Evolutionary conservation across 192 early-diverging fungal species (phyloP).

Genomic region (Coemansia sp.): DNA sequence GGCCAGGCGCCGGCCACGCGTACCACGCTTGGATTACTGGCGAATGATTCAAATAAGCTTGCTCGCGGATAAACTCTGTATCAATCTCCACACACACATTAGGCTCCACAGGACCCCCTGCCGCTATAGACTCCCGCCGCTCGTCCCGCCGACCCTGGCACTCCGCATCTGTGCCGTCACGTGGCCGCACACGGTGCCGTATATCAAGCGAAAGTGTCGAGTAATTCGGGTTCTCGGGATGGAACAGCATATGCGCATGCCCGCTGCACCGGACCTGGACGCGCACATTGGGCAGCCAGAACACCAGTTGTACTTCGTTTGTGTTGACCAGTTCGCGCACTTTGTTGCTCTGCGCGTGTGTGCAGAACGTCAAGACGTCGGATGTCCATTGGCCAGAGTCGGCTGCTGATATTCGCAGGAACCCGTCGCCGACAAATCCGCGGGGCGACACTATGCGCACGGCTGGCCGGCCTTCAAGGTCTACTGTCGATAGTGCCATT

Average conservation of each 20-base stretch:
- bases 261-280: conserved; percentile 48
- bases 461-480: conserved; percentile 38
- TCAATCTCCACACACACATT: conserved; percentile 24
- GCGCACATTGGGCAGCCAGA: conserved; percentile 28
- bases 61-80: conserved; percentile 48
- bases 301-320: conserved; percentile 41
- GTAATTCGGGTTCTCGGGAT: conserved; percentile 50
- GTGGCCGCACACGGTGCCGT: conserved; percentile 45
- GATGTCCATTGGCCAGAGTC: conserved; percentile 49
- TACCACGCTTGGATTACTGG: conserved; percentile 51
- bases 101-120: conserved; percentile 10
- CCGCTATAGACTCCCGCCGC: not conserved
- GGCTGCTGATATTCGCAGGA: conserved; percentile 25
- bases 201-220: conserved; percentile 45
- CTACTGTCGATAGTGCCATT: conserved; percentile 44
- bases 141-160: conserved; percentile 11
- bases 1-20: conserved; percentile 52
- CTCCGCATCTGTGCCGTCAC: conserved; percentile 16
- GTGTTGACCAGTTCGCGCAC: conserved; percentile 40
- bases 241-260: conserved; percentile 44
- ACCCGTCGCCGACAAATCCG: conserved; percentile 49
- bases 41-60: conserved; percentile 43
- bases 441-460: conserved; percentile 48
- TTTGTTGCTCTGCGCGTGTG: conserved; percentile 51
- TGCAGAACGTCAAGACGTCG: conserved; percentile 49